Evolutionary conservation across 2,329 filamentous ascomycete species (phyloP), one percentile per base, ranked within the genome.

Genomic region (Grosmannia serpens): DNA sequence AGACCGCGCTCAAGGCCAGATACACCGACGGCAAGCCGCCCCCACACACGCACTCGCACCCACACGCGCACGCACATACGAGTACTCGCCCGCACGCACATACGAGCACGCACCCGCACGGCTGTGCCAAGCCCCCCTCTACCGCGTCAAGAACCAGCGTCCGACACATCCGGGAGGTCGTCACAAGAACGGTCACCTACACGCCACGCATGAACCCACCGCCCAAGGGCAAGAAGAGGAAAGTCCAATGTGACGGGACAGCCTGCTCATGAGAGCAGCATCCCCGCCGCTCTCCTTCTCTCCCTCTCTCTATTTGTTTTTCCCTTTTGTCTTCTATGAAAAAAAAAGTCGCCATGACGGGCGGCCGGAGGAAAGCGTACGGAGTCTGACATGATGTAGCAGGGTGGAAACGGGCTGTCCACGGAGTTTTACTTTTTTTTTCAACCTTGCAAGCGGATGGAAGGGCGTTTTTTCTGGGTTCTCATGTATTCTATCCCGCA

Each of bases 131-230:
- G 62, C n/a, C 53, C 7, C n/a, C 54, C 20, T 26, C 53, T 6
- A 24, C 56, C 24, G 11, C 60, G 15, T 52, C 60, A 47, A 80
- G 79, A 64, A 84, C 84, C 35, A 85, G 78, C 65, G 77, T 85
- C 59, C 82, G 85, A 61, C 80, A 87, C 68, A 90, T 96, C 60
- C 80, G 89, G 58, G 91, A 96, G 71, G 90, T 96, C 5, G 88
- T 96, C 57, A 96, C 91, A n/a, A 82, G 91, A 65, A 96, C 91
- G 20, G 89, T 96, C 60, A 96, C 89, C 47, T 96, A 95, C 73
- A 95, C 89, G 70, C 87, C 84, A 61, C 79, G 86, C 64, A 89
- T 97, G 75, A 88, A 91, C 64, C 89, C 91, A 27, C 90, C 91
- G 44, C 92, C 91, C 9, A 91, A 91, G 71, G 91, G 91, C 63